Base-by-base conservation (phyloP, 73 alveolate species). In the Loxodes magnus region DNA sequence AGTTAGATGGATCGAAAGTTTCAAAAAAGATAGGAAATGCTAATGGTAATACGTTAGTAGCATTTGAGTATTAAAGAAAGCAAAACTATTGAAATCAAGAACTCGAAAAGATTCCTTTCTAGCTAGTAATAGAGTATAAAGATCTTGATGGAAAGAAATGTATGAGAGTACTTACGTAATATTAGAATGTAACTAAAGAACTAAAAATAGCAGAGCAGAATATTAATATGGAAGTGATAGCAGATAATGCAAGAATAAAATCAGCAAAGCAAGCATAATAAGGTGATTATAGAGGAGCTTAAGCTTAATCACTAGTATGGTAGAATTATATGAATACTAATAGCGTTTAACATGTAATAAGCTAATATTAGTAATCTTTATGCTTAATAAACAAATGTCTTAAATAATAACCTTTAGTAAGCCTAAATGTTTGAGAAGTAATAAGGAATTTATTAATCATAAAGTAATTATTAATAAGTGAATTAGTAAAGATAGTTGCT, bases 41-140 rank as follows among this genome's bases (percentile, higher is more conserved):
- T 4, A 90, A 85, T 22, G 79, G 57, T 17, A 79, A 79, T 28
- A 55, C 88, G 21, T 71, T 62, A 24, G 48, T 75, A 19, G 68
- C 95, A 6, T 87, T 90, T 74, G 96, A 83, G 60, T 90, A 71
- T 77, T 31, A 71, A 36, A 43, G 77, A 42, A 90, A 77, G 56
- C 27, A 53, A 12, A 43, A 51, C 4, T 67, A 70, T n/a, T 82
- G 65, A 28, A 12, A 64, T 2, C 54, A 54, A 4, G 35, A 54
- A 19, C 54, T 84, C n/a, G 52, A 86, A 44, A 30, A 67, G 23
- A 44, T 91, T 43, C 92, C 93, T 31, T 87, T 91, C 72, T 80
- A 91, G 49, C 15, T 66, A 16, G 31, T 41, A 36, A 74, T 88
- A 7, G 37, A 38, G 22, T 92, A 80, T 50, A 43, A 79, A 17